These are phyloP conservation scores for Magnolia officinalis DNA, from an alignment of 164 flowering plant species.

Conservation along the genomic window DNA sequence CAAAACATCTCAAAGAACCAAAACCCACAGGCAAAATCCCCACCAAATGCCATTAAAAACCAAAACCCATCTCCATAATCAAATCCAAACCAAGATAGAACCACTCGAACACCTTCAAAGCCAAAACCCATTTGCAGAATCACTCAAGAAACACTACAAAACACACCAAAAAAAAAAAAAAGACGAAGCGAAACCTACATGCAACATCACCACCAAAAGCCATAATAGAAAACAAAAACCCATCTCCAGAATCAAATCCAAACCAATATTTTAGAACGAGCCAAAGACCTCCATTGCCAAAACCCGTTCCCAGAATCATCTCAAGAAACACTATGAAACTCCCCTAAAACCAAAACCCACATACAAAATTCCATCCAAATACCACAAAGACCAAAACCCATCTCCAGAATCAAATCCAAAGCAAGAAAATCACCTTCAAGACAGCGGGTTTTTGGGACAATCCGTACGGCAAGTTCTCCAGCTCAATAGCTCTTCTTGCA, in stretches of 20 bases:
- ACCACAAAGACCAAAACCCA: not conserved
- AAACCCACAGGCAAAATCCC: not conserved
- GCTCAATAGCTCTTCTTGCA: conserved; percentile 77
- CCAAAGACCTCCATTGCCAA: not conserved
- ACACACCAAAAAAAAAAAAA: not conserved
- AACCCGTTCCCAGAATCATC: not conserved
- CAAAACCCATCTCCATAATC: not conserved
- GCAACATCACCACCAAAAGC: not conserved
- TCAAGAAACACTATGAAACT: not conserved
- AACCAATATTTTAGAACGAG: not conserved
- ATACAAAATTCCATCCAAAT: not conserved
- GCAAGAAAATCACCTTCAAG: conserved; percentile 44
- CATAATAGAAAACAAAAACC: not conserved
- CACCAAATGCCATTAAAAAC: not conserved
- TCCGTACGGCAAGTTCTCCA: conserved; percentile 73
- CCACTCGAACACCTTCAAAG: not conserved
- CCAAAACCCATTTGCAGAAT: conserved; percentile 2
- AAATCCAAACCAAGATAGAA: not conserved
- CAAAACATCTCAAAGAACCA: not conserved
- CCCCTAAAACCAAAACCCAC: not conserved
- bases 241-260: not conserved
- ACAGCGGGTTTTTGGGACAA: conserved; percentile 78
- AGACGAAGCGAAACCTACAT: not conserved
- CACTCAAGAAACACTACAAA: not conserved
- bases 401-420: not conserved